These are phyloP conservation scores for Pogostemon cablin DNA, from an alignment of 257 asterid species.

Conservation along the genomic window DNA sequence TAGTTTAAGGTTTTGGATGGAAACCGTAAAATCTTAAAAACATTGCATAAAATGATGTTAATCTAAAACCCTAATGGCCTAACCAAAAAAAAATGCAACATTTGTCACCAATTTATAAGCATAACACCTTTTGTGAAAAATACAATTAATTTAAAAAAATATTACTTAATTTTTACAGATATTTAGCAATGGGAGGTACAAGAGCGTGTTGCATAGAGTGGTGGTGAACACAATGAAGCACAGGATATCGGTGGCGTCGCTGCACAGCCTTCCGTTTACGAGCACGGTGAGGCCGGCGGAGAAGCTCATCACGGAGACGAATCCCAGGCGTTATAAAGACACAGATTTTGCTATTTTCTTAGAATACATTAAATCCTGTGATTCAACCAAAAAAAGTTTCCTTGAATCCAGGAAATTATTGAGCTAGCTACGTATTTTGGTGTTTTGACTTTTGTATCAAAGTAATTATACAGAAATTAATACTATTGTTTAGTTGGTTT, in stretches of 20 bases:
- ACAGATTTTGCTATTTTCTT: slow-evolving; percentile 66
- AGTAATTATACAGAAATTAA: no score
- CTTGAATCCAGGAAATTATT: slow-evolving; percentile 62
- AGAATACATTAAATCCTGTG: slow-evolving; percentile 52
- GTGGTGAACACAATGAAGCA: slow-evolving; percentile 54
- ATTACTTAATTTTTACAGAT: slow-evolving; percentile 40
- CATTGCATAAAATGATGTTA: no score
- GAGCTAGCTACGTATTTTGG: slow-evolving; percentile 25
- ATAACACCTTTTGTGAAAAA: no score
- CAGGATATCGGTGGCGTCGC: slow-evolving; percentile 76
- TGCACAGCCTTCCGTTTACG: slow-evolving; percentile 70
- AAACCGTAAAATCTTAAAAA: no score
- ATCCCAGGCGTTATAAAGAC: slow-evolving; percentile 72
- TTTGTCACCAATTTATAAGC: no score
- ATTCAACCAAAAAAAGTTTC: slow-evolving; percentile 62
- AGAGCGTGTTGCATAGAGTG: slow-evolving; percentile 82
- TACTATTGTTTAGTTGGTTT: no score
- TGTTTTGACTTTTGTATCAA: slow-evolving; percentile 46
- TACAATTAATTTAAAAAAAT: no score
- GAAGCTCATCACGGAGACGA: slow-evolving; percentile 47
- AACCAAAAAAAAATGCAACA: no score
- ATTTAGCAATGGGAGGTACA: slow-evolving; percentile 87
- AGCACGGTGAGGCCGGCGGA: slow-evolving; percentile 60
- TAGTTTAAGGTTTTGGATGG: no score
- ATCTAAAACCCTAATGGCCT: no score